Conservation (phyloP, 139 green algal species). For the Auxenochlorella protothecoides region DNA sequence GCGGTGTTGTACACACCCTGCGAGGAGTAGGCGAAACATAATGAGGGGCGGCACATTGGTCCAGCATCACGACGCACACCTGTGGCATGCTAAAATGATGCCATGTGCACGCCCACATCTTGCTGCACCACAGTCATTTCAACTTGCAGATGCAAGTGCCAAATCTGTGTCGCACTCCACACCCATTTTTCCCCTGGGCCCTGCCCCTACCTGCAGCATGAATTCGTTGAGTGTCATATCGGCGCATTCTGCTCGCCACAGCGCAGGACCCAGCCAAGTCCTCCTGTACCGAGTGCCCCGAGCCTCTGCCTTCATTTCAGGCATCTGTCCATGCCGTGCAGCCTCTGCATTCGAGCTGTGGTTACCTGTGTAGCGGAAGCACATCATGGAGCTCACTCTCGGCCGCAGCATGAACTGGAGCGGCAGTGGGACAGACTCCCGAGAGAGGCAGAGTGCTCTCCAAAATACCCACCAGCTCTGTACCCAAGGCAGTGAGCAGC, state of each 20-base stretch:
- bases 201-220: conserved; percentile 7
- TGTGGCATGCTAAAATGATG: not conserved
- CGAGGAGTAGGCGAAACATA: not conserved
- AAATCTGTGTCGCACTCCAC: not conserved
- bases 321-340: too few relatives aligned
- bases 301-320: not conserved
- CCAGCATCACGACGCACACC: too few relatives aligned
- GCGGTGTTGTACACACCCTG: conserved; percentile 4
- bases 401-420: too few relatives aligned
- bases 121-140: not conserved
- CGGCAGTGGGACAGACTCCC: too few relatives aligned
- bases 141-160: not conserved
- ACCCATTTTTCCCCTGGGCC: not conserved
- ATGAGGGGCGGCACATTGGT: too few relatives aligned
- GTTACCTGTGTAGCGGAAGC: too few relatives aligned
- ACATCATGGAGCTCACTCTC: too few relatives aligned
- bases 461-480: too few relatives aligned
- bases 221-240: conserved; percentile 7
- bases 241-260: conserved; percentile 5
- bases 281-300: not conserved
- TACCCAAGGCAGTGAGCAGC: too few relatives aligned
- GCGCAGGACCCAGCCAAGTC: conserved; percentile 5
- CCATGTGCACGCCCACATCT: not conserved
- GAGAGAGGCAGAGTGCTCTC: too few relatives aligned
- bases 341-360: too few relatives aligned